Evolutionary conservation across 2,329 filamentous ascomycete genomes (phyloP), one percentile per base, ranked within the genome.

Genomic region (Westerdykella ornata): DNA sequence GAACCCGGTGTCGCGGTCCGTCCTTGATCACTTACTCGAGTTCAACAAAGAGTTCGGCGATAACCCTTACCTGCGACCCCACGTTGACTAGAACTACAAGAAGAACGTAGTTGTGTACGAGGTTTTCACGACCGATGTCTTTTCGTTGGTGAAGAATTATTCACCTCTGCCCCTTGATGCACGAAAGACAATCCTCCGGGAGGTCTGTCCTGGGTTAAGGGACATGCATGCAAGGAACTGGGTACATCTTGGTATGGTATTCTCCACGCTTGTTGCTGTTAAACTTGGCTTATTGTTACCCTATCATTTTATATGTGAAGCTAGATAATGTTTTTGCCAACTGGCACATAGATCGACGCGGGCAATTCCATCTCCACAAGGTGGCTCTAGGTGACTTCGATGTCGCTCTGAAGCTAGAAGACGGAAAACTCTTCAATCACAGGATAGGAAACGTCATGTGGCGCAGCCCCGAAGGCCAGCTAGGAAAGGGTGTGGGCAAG

Each of bases 401-500:
- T 38, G 36, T 38, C 36, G 36, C 36, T 38, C 29, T 38, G 36
- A 38, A 38, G 22, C 28, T 42, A 29, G 28, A 38, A 38, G 40
- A 31, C 26, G 35, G 35, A 19, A 42, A 38, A 7, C 28, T 42
- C 32, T 36, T 42, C 15, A 38, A 38, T 17, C 33, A 38, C 18
- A 42, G 35, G 40, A 42, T 42, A 33, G 17, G 40, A 20, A 22
- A 38, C 14, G 37, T 43, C 29, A 42, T 45, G 40, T 48, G 40
- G 46, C 40, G 43, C 34, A 48, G 43, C 37, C 43, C 39, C 35
- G 43, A 48, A 37, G 43, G 43, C 13, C 38, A 46, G 37, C 31
- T 49, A 17, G 41, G 44, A 39, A 49, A 41, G 28, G 41, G 44
- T 22, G 39, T 44, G 14, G 41, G 42, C 37, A 47, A 44, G 36